Base-by-base conservation (phyloP, 352 stramenopile genomes). In the Phytophthora capsici region DNA sequence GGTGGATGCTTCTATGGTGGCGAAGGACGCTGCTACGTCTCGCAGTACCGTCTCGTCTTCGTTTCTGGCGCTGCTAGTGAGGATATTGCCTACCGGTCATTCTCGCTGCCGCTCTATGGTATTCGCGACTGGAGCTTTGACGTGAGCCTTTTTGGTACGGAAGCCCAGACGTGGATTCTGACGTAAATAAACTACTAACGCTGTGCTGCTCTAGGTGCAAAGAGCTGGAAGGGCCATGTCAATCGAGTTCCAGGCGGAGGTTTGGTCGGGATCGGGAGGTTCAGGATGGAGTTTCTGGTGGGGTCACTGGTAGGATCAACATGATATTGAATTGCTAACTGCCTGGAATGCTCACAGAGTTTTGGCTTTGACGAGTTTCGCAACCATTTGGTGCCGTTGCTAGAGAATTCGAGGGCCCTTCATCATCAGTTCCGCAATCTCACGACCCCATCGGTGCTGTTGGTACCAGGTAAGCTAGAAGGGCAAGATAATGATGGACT, bases 1-100 rank as follows among this genome's bases (percentile, higher is more conserved):
- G 86, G 86, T 51, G 83, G 86, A 41, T 94, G 83, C 64, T 94
- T 92, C 66, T 92, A 90, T 57, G 78, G 86, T 17, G 74, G 82
- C 23, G 63, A 86, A 68, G 86, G 86, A 6, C 66, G 75, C 36
- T 91, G 83, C 57, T 92, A 86, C 58, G 70, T 91, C 16, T 94
- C 86, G 14, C 86, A 94, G 60, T 94, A 94, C 63, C 82, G 86
- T 30, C 53, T 86, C 26, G 86, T 94, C 16, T 90, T 83, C 37
- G 82, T 94, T 16, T 83, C 83, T 20, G 63, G 87, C 20, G 54
- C 47, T 9, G 49, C 40, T 22, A 23, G 50, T 0, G 63, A 55
- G 3, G 67, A 70, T 22, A 79, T 63, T 2, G 83, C 78, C 30
- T 91, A 92, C 23, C 63, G 76, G 13, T 94, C 86, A 3, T 91